Conservation (phyloP, 345 rosid species). For the Gynandropsis gynandra region DNA sequence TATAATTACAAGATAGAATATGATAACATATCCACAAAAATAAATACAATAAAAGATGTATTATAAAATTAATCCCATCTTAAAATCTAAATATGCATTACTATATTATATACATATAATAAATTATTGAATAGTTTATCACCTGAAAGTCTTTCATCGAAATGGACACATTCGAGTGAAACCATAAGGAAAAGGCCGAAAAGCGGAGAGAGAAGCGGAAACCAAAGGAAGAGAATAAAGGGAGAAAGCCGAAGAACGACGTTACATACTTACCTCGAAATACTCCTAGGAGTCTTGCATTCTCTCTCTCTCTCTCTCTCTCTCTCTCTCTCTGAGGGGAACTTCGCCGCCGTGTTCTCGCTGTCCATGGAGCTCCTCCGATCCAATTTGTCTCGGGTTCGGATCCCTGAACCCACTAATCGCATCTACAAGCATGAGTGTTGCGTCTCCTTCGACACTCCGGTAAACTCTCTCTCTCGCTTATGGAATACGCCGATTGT, state of each 20-base stretch:
- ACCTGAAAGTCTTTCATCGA: too few species aligned
- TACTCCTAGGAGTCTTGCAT: constrained; percentile 3
- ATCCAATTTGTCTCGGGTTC: constrained; percentile 88
- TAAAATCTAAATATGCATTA: too few species aligned
- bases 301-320: constrained; percentile 6
- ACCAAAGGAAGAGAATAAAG: not conserved
- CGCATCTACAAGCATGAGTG: constrained; percentile 98
- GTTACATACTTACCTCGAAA: constrained; percentile 10
- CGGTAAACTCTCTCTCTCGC: constrained; percentile 36
- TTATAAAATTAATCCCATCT: too few species aligned
- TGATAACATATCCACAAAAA: too few species aligned
- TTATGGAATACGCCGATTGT: not conserved
- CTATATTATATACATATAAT: too few species aligned
- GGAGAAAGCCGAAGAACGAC: constrained; percentile 21
- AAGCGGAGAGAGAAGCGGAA: too few species aligned
- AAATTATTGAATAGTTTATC: too few species aligned
- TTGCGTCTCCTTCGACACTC: constrained; percentile 88
- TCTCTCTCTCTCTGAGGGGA: constrained; percentile 10
- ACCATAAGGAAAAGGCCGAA: too few species aligned
- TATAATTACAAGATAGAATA: too few species aligned
- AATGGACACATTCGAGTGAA: too few species aligned
- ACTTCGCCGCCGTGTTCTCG: constrained; percentile 5
- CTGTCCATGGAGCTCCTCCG: constrained; percentile 82
- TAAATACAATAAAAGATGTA: too few species aligned
- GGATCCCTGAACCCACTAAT: constrained; percentile 97